Evolutionary conservation across 2,329 filamentous ascomycete species (phyloP), one percentile per base, ranked within the genome.

Genomic region (Tolypocladium ovalisporum): DNA sequence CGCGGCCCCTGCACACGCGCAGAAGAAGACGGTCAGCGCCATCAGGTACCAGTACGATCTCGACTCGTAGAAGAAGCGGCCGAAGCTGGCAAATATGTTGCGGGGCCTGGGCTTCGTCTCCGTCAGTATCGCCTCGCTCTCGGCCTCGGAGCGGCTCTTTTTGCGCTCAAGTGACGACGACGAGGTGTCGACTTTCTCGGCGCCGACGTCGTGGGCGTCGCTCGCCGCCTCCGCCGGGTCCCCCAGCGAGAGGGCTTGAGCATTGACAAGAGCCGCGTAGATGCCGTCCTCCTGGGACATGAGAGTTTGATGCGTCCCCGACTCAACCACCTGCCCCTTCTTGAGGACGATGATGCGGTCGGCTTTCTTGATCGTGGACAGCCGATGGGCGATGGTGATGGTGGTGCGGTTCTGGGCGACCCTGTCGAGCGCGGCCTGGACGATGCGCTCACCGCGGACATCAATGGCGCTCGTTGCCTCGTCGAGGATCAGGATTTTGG

Each of bases 301-400:
- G 0, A 96, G 79, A 49, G 83, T 80, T 8, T 90, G 82, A 62
- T 96, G 90, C 0, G 82, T 90, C 0, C 90, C 90, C 62, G 86
- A 76, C 68, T 96, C 89, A 10, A 87, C 79, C 0, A 90, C 81
- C 55, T 78, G 73, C 2, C 90, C 90, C 63, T 86, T 81, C 54
- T 86, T 79, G 56, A 95, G 71, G 1, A 95, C 90, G 9, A 91
- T 76, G 56, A 95, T 95, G 40, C 84, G 82, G 66, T 95, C 87
- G 4, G 90, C 89, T 61, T 87, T 83, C 68, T 85, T 86, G 64
- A 90, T 88, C 0, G 88, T 91, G 0, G 86, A 88, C 3, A 91
- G 75, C 4, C 87, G 78, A 69, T 91, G 87, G 1, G 89, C 88
- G 62, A 92, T 88, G 24, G 87, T 83, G 58, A 91, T 85, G 0